Evolutionary conservation across 169 alveolate genomes (phyloP), one percentile per base, ranked within the genome.

Genomic region (Eimeria tenella): DNA sequence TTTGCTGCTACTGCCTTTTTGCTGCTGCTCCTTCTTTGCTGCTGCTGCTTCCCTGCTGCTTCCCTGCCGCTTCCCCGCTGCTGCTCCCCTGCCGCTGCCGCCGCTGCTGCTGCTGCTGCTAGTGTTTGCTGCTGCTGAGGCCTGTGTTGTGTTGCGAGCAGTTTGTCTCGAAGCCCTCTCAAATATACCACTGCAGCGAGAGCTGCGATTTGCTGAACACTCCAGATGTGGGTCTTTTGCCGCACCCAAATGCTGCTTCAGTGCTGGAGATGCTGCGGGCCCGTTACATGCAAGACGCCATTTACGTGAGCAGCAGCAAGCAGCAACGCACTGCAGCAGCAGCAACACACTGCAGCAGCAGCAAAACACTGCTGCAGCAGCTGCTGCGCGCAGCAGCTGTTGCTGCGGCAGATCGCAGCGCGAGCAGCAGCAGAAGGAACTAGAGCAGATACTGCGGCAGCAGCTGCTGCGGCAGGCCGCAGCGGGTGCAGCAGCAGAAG

Each of bases 161-260:
- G 87, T 77, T 77, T 53, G 15, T 15, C 4, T 63, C 87, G 5
- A 49, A 17, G 13, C 4, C 23, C 17, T 5, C 55, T 19, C 87
- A 52, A 6, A 6, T 77, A 8, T 77, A 6, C 23, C 68, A 77
- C 50, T 4, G 52, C 4, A 77, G 52, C 52, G 87, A 77, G 15
- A 77, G 52, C 21, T 52, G 5, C 3, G 87, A 77, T n/a, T 11
- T 68, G 5, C 31, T 8, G 1, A 4, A 23, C 23, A n/a, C 60
- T 3, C n/a, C 25, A 52, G 99, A 98, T 93, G 96, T 98, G 73
- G 99, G 98, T 52, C 77, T 98, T 95, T 97, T 98, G 13, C 97
- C 98, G 23, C 98, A 97, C 94, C 97, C 98, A 4, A 96, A 97
- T 83, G 94, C 96, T 42, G 98, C 99, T 19, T 97, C 98, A 86